phyloP scores from a whole-genome alignment of 805 yeast species.

The Jamesozyma lodderae region DNA sequence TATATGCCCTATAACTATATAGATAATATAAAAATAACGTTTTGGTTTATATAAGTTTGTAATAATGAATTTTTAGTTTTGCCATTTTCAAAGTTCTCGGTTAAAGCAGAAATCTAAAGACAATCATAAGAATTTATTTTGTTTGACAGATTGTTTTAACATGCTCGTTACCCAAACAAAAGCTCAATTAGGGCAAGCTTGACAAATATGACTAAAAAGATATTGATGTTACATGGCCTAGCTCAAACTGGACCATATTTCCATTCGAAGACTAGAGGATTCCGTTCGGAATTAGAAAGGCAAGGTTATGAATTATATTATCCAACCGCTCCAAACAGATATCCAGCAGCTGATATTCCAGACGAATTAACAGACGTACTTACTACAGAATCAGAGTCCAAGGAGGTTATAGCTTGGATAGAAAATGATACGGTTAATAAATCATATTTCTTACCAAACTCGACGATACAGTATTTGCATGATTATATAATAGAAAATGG shows the following conservation, averaged over 20 bases:
- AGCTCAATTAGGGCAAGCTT: too few relatives aligned
- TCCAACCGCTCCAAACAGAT: conserved; percentile 63
- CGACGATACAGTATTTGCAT: conserved; percentile 34
- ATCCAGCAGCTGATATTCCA: conserved; percentile 57
- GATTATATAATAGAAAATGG: conserved; percentile 47
- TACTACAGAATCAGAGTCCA: conserved; percentile 19
- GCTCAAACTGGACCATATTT: conserved; percentile 77
- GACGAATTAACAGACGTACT: conserved; percentile 32
- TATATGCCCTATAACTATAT: too few relatives aligned
- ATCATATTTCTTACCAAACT: conserved; percentile 27
- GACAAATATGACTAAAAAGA: conserved; percentile 35
- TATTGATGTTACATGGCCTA: conserved; percentile 83
- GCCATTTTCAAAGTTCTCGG: too few relatives aligned
- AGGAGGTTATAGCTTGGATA: conserved; percentile 61
- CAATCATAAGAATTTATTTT: too few relatives aligned
- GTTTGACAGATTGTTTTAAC: too few relatives aligned
- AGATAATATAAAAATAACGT: too few relatives aligned
- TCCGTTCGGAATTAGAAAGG: conserved; percentile 56
- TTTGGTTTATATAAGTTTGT: too few relatives aligned
- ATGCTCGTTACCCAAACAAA: too few relatives aligned
- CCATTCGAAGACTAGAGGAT: conserved; percentile 76
- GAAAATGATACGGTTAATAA: conserved; percentile 33
- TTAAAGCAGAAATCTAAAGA: too few relatives aligned
- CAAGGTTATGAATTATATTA: conserved; percentile 60
- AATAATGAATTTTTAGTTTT: too few relatives aligned